Percentiles rank a stretch among this genome's conserved stretches.
These are phyloP conservation scores for Geosmithia morbida DNA, from an alignment of 2,329 filamentous ascomycete genomes.

Conservation along the genomic window DNA sequence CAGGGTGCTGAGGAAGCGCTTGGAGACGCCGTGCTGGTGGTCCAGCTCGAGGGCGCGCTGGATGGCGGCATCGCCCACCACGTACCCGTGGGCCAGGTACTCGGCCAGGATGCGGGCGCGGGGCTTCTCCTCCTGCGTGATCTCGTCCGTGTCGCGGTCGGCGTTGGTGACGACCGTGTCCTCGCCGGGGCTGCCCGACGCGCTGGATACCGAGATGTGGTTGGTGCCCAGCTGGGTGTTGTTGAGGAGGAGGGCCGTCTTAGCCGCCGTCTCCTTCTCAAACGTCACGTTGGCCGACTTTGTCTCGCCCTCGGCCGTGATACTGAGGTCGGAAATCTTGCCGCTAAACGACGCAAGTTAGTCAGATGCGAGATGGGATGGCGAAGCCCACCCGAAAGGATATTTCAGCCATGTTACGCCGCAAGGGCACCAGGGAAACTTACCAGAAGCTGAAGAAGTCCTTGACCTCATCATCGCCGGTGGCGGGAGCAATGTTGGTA, in stretches of 20 bases:
- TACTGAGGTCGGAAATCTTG: slow-evolving; percentile 75
- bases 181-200: slow-evolving; percentile 50
- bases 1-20: slow-evolving; percentile 64
- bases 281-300: slow-evolving; percentile 90
- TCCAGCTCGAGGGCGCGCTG: slow-evolving; percentile 79
- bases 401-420: too few species aligned
- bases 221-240: slow-evolving; percentile 88
- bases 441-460: slow-evolving; percentile 98
- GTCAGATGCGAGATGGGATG: neutral
- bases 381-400: neutral
- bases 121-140: slow-evolving; percentile 94
- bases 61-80: slow-evolving; percentile 60
- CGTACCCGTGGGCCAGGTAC: slow-evolving; percentile 92
- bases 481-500: slow-evolving; percentile 71
- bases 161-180: slow-evolving; percentile 39
- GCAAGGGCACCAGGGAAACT: slow-evolving; percentile 13
- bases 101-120: slow-evolving; percentile 86
- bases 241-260: slow-evolving; percentile 91
- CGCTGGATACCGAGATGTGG: slow-evolving; percentile 61
- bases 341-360: slow-evolving; percentile 40
- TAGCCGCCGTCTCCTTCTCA: slow-evolving; percentile 91
- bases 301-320: slow-evolving; percentile 52
- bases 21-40: slow-evolving; percentile 73
- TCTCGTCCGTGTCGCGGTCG: slow-evolving; percentile 49
- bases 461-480: slow-evolving; percentile 77